phyloP scores from a whole-genome alignment of 2,329 filamentous ascomycete genomes.

The Corniculantispora saksenae region DNA sequence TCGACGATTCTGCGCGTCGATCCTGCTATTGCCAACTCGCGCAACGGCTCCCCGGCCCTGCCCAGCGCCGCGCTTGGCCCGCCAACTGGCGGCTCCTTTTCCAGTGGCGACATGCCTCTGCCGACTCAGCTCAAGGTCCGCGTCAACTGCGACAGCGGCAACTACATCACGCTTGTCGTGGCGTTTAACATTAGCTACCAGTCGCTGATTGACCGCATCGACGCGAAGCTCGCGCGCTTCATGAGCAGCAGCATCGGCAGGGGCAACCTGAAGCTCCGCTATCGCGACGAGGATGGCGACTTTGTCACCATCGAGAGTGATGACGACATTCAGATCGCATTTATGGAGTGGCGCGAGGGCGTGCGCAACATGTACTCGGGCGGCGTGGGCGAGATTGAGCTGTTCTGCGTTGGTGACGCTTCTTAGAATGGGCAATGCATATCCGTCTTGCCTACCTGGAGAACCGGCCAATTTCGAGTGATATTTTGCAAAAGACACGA shows the following conservation, averaged over 20 bases:
- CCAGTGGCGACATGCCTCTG: slow-evolving; percentile 52
- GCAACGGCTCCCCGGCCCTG: slow-evolving; percentile 50
- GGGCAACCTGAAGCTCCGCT: slow-evolving; percentile 82
- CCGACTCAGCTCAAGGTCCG: slow-evolving; percentile 90
- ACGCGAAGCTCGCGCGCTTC: slow-evolving; percentile 87
- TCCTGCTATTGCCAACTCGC: slow-evolving; percentile 39
- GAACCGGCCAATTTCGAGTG: not conserved
- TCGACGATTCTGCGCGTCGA: slow-evolving; percentile 42
- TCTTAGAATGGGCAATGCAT: slow-evolving; percentile 21
- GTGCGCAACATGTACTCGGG: slow-evolving; percentile 57
- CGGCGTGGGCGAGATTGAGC: slow-evolving; percentile 84
- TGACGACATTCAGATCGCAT: slow-evolving; percentile 94
- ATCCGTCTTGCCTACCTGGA: not conserved
- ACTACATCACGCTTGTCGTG: slow-evolving; percentile 93
- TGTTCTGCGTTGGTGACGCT: slow-evolving; percentile 69
- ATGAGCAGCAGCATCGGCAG: slow-evolving; percentile 81
- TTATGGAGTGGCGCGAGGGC: slow-evolving; percentile 88
- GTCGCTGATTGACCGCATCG: slow-evolving; percentile 90
- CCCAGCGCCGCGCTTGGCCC: slow-evolving; percentile 35
- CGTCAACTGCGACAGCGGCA: slow-evolving; percentile 82
- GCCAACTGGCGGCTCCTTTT: slow-evolving; percentile 32
- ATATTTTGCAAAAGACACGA: not conserved
- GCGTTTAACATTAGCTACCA: slow-evolving; percentile 94
- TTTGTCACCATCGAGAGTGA: slow-evolving; percentile 92
- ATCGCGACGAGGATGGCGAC: slow-evolving; percentile 89